Evolutionary conservation across 805 yeast genomes (phyloP).

Genomic region (Metschnikowia amazonensis): DNA sequence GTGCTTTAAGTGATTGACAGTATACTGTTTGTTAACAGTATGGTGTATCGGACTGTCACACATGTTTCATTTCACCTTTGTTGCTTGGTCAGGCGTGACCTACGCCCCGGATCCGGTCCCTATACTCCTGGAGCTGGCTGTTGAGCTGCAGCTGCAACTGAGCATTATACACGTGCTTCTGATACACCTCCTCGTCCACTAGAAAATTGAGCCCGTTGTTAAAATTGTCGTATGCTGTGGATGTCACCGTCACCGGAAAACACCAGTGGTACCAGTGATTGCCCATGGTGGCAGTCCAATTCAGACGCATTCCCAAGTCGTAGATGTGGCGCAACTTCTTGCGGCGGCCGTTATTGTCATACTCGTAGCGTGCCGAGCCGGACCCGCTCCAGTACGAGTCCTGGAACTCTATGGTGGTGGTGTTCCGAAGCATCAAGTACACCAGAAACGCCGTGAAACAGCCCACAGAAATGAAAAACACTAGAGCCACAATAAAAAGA

Average conservation of each 20-base stretch:
- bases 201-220: constrained; percentile 52
- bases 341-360: constrained; percentile 39
- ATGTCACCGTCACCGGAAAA: constrained; percentile 47
- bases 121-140: constrained; percentile 31
- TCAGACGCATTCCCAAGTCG: constrained; percentile 61
- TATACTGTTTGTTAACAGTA: too few relatives aligned
- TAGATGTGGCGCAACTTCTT: constrained; percentile 61
- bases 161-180: constrained; percentile 38
- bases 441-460: constrained; percentile 53
- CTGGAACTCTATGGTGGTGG: constrained; percentile 78
- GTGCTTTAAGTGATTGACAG: too few relatives aligned
- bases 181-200: constrained; percentile 41
- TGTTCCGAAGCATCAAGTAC: constrained; percentile 58
- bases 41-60: too few relatives aligned
- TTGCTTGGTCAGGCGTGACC: not conserved
- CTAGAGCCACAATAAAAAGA: constrained; percentile 55
- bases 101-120: constrained; percentile 17
- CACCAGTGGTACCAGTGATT: constrained; percentile 60
- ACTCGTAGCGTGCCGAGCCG: constrained; percentile 31
- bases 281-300: constrained; percentile 79
- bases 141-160: constrained; percentile 45
- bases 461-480: constrained; percentile 45
- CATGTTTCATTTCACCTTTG: too few relatives aligned
- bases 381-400: constrained; percentile 48
- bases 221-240: constrained; percentile 16